A percentile compares a stretch with the other conserved stretches of the same genome.
Conservation (phyloP, 345 rosid genomes). For the Zanthoxylum bungeanum region DNA sequence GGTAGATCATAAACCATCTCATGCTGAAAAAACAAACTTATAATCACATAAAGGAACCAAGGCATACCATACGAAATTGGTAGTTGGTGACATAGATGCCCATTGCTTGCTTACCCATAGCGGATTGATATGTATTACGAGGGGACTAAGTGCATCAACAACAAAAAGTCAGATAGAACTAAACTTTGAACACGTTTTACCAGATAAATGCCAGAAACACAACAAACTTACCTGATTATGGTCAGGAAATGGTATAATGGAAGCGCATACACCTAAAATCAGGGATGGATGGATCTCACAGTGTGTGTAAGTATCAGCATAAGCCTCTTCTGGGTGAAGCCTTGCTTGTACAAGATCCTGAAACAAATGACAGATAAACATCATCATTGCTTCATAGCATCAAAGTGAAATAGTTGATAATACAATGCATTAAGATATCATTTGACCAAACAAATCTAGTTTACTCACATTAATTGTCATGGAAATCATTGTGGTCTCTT, state of each 20-base stretch:
- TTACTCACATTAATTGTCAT: conserved; percentile 93
- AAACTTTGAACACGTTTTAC: neutral
- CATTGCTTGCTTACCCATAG: conserved; percentile 99
- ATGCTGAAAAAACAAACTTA: neutral
- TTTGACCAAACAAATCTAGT: neutral
- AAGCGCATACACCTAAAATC: conserved; percentile 96
- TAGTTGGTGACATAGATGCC: conserved; percentile 97
- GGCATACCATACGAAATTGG: conserved; percentile 88
- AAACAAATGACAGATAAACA: conserved; percentile 17
- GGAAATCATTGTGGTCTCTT: conserved; percentile 98
- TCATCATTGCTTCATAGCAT: conserved; percentile 1
- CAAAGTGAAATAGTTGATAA: neutral
- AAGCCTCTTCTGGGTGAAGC: conserved; percentile 70
- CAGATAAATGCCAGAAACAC: conserved; percentile 5
- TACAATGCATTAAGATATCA: neutral
- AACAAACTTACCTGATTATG: conserved; percentile 81
- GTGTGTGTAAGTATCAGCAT: conserved; percentile 85
- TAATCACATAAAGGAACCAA: neutral
- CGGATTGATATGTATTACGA: conserved; percentile 98
- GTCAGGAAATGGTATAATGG: conserved; percentile 98
- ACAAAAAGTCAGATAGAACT: conserved; percentile 10
- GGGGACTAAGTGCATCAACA: conserved; percentile 63
- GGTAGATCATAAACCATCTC: neutral
- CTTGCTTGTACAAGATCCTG: conserved; percentile 96
- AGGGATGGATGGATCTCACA: conserved; percentile 98